Evolutionary conservation across 306 rosid species (phyloP), one percentile per base, ranked within the genome.

Genomic region (Leucaena leucocephala): DNA sequence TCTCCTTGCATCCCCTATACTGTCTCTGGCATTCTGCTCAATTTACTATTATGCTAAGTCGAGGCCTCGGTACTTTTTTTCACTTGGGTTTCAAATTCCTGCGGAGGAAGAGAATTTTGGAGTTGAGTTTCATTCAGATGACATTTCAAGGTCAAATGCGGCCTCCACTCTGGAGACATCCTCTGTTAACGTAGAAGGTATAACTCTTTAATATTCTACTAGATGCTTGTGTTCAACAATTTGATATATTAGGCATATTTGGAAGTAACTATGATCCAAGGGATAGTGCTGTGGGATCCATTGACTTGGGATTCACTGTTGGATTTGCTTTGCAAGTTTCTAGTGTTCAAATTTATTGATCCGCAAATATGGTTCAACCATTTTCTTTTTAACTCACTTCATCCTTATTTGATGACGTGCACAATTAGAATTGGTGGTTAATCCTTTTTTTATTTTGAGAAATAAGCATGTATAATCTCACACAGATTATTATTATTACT

Each of bases 1-100:
- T 80, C 91, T 92, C 66, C 91, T 95, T 50, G 97, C 98, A 58
- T 89, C 91, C 11, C 98, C 98, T 3, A 85, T 91, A 69, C 82
- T 92, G 72, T 89, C 97, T 77, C 76, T 95, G 84, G 87, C 91
- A 45, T 68, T 92, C 76, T 92, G 81, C 83, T 88, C 98, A 43
- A 40, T 95, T 57, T 84, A 89, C 77, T 86, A 90, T 77, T 91
- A 88, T 46, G 97, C 93, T 17, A 92, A 88, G 86, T 92, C 91
- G 16, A 86, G 86, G 82, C 91, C 98, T 50, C 71, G 34, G 74
- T 78, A 58, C 68, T 84, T 92, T 74, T 90, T 85, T 87, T 88
- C 97, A 0, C 84, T 91, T 84, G 98, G 98, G 58, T 90, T 95
- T 62, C 84, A 19, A 80, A 84, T 97, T 82, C 67, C 88, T 27